phyloP scores from a whole-genome alignment of 2,329 filamentous ascomycete species.

The Claviceps purpurea region DNA sequence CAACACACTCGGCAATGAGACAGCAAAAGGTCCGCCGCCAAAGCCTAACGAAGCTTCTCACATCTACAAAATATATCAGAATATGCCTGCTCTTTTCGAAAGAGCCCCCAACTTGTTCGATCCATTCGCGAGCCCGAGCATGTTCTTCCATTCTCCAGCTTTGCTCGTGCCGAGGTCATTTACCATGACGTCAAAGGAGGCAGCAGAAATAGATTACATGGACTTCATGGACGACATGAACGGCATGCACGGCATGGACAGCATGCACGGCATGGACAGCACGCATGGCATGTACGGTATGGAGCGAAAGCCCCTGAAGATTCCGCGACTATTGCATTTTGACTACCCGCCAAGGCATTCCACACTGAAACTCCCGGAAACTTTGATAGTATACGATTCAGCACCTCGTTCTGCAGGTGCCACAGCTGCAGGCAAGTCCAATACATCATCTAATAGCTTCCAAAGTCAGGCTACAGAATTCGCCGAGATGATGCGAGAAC shows the following conservation, averaged over 20 bases:
- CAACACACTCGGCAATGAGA: constrained; percentile 18
- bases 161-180: constrained; percentile 33
- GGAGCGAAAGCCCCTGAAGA: constrained; percentile 8
- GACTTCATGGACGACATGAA: constrained; percentile 1
- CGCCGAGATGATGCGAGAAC: constrained; percentile 29
- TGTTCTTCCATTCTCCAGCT: constrained; percentile 44
- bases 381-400: constrained; percentile 34
- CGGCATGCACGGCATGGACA: too few species aligned
- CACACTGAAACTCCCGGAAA: constrained; percentile 34
- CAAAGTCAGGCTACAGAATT: constrained; percentile 33
- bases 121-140: constrained; percentile 41
- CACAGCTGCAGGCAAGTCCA: not conserved
- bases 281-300: too few species aligned
- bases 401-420: constrained; percentile 10
- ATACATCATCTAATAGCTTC: constrained; percentile 25
- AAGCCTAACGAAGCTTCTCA: constrained; percentile 19
- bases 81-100: constrained; percentile 31
- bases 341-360: constrained; percentile 35
- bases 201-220: constrained; percentile 13
- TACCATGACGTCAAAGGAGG: constrained; percentile 18
- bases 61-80: constrained; percentile 23
- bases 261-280: too few species aligned
- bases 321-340: constrained; percentile 28
- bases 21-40: constrained; percentile 7
- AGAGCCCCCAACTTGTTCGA: constrained; percentile 40